Evolutionary conservation across 2,329 filamentous ascomycete species (phyloP).

Genomic region (Sclerotinia subarctica): DNA sequence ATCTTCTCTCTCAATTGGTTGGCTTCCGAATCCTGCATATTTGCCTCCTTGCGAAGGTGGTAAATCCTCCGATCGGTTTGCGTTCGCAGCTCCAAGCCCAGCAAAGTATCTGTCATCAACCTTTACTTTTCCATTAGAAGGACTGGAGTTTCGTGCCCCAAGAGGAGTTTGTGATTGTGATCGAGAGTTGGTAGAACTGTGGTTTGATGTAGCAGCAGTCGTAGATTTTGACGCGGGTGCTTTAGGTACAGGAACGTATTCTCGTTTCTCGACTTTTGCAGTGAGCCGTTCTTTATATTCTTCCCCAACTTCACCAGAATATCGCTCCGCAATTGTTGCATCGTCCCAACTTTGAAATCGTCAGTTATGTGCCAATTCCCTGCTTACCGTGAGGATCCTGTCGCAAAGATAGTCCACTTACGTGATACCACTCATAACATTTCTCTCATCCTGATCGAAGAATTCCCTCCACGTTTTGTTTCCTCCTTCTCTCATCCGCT

Average conservation of each 20-base stretch:
- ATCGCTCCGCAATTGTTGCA: constrained; percentile 84
- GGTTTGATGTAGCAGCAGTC: constrained; percentile 18
- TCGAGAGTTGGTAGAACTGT: constrained; percentile 20
- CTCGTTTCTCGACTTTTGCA: constrained; percentile 81
- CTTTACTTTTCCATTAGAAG: constrained; percentile 50
- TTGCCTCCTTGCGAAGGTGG: constrained; percentile 91
- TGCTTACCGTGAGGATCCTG: not conserved
- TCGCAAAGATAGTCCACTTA: constrained; percentile 25
- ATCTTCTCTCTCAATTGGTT: constrained; percentile 48
- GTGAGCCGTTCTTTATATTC: constrained; percentile 91
- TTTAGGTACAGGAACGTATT: constrained; percentile 76
- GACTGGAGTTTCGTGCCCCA: constrained; percentile 27
- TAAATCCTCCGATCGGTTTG: constrained; percentile 66
- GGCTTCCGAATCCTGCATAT: constrained; percentile 85
- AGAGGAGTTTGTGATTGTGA: constrained; percentile 28
- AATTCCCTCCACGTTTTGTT: constrained; percentile 86
- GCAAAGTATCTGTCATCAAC: constrained; percentile 90
- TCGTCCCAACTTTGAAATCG: constrained; percentile 59
- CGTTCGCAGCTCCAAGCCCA: constrained; percentile 78
- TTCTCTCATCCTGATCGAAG: constrained; percentile 71
- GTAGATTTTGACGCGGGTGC: constrained; percentile 28
- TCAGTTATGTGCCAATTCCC: constrained; percentile 17
- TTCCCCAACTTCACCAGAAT: constrained; percentile 84
- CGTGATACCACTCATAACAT: constrained; percentile 59
- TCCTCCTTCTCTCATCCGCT: constrained; percentile 88